Percentiles rank a stretch among this genome's conserved stretches.
Evolutionary conservation across 345 rosid species (phyloP).

Genomic region (Eucalyptus cloeziana): DNA sequence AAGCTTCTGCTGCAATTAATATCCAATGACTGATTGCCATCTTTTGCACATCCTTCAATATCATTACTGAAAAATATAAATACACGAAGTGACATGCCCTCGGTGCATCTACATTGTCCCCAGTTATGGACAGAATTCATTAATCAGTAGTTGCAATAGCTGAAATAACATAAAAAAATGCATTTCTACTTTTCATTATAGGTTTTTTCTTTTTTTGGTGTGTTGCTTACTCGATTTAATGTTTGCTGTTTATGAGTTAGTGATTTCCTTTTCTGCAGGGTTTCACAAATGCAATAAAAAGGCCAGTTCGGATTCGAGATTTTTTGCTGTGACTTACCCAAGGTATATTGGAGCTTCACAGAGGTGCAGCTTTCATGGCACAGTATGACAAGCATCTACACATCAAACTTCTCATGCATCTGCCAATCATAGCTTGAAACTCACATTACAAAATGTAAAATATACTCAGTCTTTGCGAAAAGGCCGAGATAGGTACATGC

Average conservation of each 20-base stretch:
- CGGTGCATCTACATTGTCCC: not conserved
- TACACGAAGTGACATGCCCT: not conserved
- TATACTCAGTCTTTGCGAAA: not conserved
- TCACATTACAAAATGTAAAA: not conserved
- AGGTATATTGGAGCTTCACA: not conserved
- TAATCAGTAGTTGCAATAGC: not conserved
- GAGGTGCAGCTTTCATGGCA: not conserved
- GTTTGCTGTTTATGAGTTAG: not conserved
- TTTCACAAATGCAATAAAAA: conserved; percentile 85
- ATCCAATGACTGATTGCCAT: not conserved
- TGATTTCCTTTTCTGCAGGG: conserved; percentile 30
- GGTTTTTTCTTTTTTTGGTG: not conserved
- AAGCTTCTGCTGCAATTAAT: not conserved
- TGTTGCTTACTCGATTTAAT: not conserved
- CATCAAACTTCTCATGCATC: not conserved
- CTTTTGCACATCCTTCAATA: not conserved
- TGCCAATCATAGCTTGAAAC: not conserved
- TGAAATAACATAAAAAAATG: not conserved
- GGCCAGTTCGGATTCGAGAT: conserved; percentile 77
- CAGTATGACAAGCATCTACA: not conserved
- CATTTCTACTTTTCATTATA: not conserved
- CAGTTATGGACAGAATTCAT: not conserved
- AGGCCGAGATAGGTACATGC: not conserved
- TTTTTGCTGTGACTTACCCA: conserved; percentile 5
- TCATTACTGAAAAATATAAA: not conserved